Evolutionary conservation across 176 grass and related monocot species (phyloP), one percentile per base, ranked within the genome.

Genomic region (Oryza glaberrima): DNA sequence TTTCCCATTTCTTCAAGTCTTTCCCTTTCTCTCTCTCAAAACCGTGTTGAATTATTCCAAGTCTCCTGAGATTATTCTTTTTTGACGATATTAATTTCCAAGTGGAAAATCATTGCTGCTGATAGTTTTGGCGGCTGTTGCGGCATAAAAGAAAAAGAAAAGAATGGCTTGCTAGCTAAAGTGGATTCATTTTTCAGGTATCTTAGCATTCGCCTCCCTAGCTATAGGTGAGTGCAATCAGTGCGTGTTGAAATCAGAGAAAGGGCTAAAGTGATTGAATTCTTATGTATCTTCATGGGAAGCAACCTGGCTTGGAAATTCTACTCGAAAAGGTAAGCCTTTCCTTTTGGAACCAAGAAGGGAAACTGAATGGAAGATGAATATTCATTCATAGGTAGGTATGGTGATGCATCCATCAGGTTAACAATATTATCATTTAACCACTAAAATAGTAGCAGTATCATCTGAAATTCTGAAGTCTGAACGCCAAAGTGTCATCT

Each of bases 21-120:
- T 19, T 6, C 14, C 19, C 14, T n/a, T 12, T 26, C 36, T 38
- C 63, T 36, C 17, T 75, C 63, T 69, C 83, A 90, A 88, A 87
- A 87, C 69, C 84, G 89, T 78, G 89, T 84, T 79, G 89, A 87
- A 87, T 19, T 38, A 76, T 84, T 90, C 89, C 70, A 83, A 87
- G 51, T 47, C 68, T 47, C 68, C 49, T 78, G 75, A 78, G 73
- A 48, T 78, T 54, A 47, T 32, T 86, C 75, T 77, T 73, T 65
- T 81, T 90, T 73, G 56, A 78, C 78, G 46, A 60, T 17, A 32
- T 63, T 78, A 75, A 26, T 80, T 90, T 90, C 69, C 77, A 13
- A 51, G 40, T 26, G 22, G 22, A 83, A 75, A 82, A 86, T 86
- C 73, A 90, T 86, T 82, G 58, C 79, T 69, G 20, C 54, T n/a